Percentiles rank a stretch among this genome's conserved stretches.
These are phyloP conservation scores for Penicillium sp. DNA, from an alignment of 2,329 filamentous ascomycete genomes.

Conservation along the genomic window DNA sequence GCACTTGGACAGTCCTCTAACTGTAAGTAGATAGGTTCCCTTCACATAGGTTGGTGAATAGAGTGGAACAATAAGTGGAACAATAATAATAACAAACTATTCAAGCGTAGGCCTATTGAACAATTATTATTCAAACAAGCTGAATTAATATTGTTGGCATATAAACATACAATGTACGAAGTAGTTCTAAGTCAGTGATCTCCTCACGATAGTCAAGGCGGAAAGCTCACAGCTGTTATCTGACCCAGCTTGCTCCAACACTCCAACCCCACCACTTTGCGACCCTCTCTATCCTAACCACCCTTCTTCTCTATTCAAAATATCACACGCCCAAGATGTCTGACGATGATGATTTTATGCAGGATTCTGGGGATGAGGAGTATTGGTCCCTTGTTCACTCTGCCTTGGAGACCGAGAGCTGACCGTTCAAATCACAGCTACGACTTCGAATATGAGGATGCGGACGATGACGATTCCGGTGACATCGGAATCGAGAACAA, in stretches of 20 bases:
- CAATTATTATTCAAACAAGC: neutral
- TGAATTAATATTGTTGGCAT: neutral
- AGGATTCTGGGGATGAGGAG: conserved; percentile 84
- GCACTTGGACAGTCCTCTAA: neutral
- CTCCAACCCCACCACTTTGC: conserved; percentile 13
- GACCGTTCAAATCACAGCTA: conserved; percentile 55
- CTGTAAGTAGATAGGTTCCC: neutral
- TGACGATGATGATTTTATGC: conserved; percentile 88
- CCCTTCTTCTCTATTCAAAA: conserved; percentile 1
- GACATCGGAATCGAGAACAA: conserved; percentile 98
- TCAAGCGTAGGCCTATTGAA: neutral
- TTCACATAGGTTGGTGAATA: neutral
- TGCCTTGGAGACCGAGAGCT: conserved; percentile 16
- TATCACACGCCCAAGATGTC: conserved; percentile 56
- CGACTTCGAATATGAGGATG: conserved; percentile 96
- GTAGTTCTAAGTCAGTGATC: neutral
- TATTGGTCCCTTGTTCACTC: conserved; percentile 44
- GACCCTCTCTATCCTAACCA: neutral
- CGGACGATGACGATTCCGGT: conserved; percentile 80
- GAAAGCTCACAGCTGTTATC: conserved; percentile 15
- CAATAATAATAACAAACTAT: neutral
- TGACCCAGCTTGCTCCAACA: conserved; percentile 21
- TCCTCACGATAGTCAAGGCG: conserved; percentile 15
- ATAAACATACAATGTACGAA: neutral
- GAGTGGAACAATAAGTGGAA: neutral